Evolutionary conservation across 2,329 filamentous ascomycete species (phyloP).

Genomic region (Pseudonectria buxi): DNA sequence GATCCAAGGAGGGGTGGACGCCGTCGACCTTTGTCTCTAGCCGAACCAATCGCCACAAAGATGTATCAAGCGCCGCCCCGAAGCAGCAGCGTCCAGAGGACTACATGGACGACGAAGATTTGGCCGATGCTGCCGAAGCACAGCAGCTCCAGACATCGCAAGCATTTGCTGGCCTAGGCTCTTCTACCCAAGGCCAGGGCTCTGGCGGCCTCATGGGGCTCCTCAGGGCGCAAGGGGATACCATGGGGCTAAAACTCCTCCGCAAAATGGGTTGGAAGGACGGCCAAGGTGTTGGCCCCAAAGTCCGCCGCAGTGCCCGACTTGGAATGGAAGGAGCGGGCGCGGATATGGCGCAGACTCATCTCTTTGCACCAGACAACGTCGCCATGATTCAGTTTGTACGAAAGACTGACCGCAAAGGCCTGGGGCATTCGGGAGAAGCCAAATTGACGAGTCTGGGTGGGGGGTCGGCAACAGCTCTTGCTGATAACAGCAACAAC

Average conservation of each 20-base stretch:
- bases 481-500: slow-evolving; percentile 16
- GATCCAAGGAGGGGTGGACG: slow-evolving; percentile 96
- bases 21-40: slow-evolving; percentile 90
- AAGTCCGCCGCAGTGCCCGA: slow-evolving; percentile 66
- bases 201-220: slow-evolving; percentile 60
- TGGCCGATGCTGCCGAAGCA: slow-evolving; percentile 77
- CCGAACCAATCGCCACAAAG: slow-evolving; percentile 67
- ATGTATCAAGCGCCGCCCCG: slow-evolving; percentile 48
- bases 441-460: slow-evolving; percentile 39
- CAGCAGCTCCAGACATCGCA: slow-evolving; percentile 66
- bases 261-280: slow-evolving; percentile 95
- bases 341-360: slow-evolving; percentile 39
- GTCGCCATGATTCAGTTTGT: slow-evolving; percentile 59
- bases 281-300: slow-evolving; percentile 87
- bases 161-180: slow-evolving; percentile 70
- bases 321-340: slow-evolving; percentile 42
- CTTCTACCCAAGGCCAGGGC: slow-evolving; percentile 50
- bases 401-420: slow-evolving; percentile 62
- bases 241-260: slow-evolving; percentile 77
- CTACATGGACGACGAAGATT: slow-evolving; percentile 97
- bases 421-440: slow-evolving; percentile 61
- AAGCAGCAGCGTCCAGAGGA: slow-evolving; percentile 73
- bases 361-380: slow-evolving; percentile 83
- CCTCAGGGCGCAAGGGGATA: slow-evolving; percentile 67
- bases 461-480: slow-evolving; percentile 14